Base-by-base conservation (phyloP, 805 yeast genomes). In the Saccharomyces jurei region DNA sequence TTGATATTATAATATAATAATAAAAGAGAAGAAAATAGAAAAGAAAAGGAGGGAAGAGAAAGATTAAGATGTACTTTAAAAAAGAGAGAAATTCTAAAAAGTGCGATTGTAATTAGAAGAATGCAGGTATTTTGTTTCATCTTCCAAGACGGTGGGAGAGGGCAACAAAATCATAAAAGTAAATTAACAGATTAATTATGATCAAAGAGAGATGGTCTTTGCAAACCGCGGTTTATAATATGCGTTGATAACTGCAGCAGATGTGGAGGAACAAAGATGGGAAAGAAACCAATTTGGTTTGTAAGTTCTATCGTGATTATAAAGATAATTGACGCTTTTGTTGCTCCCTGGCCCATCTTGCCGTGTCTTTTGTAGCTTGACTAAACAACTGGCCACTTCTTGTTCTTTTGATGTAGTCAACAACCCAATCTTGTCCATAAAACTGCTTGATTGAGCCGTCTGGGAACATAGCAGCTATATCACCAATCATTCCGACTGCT, bases 321-420 rank as follows among this genome's bases (percentile, higher is more conserved):
- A 66, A 52, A 1, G 66, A 58, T 41, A 66, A 50, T 59, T 69
- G 72, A 48, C 56, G 58, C 49, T 67, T 68, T 53, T 69, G 72
- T 58, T 74, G 96, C 64, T 87, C 96, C 62, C 94, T 81, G 14
- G 99, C 97, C 98, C 98, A 94, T 73, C 91, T 82, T 8, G 97
- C 97, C n/a, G 96, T 88, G 65, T 87, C 94, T 68, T 81, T 83
- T 11, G 97, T 89, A 53, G 78, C 73, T 62, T 80, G 81, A 36
- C 82, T 75, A 66, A 83, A 87, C 31, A 76, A 62, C 58, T 79
- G 77, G 66, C 84, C 84, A 52, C 81, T 65, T 70, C 94, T 81
- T 25, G 91, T 84, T 66, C 77, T 81, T 68, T 82, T 84, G 67
- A 94, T 85, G 66, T 88, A 81, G 27, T 82, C 85, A 6, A 86